Base-by-base conservation (phyloP, 345 rosid genomes). In the Sonneratia caseolaris region DNA sequence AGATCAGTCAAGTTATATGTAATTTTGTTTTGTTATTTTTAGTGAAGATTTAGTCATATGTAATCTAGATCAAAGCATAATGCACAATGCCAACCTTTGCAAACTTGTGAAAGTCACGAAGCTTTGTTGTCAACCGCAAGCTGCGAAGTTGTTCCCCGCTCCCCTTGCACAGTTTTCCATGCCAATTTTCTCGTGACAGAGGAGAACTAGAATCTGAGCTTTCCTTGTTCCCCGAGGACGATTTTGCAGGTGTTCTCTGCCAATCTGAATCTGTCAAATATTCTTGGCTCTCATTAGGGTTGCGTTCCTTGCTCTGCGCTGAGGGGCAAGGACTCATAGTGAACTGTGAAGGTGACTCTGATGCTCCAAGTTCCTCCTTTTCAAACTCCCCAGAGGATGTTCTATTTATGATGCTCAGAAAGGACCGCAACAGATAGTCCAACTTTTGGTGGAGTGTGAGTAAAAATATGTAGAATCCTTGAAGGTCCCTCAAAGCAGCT, bases 371-470 rank as follows among this genome's bases (percentile, higher is more conserved):
- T 69, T 92, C 98, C 67, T 92, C 97, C 79, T 75, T 95, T 71
- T 95, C 99, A 70, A 74, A 84, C 70, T 95, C 98, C 75, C 56
- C 70, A 9, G 35, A 22, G 7, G 55, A 68, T 27, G 53, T 45
- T 68, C 56, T 68, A 48, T 48, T 68, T 24, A 68, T 73, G 81
- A 95, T 88, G 75, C 71, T 87, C 47, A 89, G 76, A 83, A 90
- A 92, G 27, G 85, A 89, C 53, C 98, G 82, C 71, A 91, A 78
- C 79, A 88, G 80, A 72, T 76, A 78, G 76, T 95, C 98, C 66
- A 95, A 81, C 75, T 92, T 95, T 75, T 91, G 96, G 78, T 95
- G 90, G 77, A 95, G 96, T 21, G 99, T 89, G 70, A 95, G 89
- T 18, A 95, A 87, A 82, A 92, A 95, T 66, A 95, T 86, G 73